phyloP scores from a whole-genome alignment of 192 early-diverging fungal genomes.

The Umbelopsis vinacea region DNA sequence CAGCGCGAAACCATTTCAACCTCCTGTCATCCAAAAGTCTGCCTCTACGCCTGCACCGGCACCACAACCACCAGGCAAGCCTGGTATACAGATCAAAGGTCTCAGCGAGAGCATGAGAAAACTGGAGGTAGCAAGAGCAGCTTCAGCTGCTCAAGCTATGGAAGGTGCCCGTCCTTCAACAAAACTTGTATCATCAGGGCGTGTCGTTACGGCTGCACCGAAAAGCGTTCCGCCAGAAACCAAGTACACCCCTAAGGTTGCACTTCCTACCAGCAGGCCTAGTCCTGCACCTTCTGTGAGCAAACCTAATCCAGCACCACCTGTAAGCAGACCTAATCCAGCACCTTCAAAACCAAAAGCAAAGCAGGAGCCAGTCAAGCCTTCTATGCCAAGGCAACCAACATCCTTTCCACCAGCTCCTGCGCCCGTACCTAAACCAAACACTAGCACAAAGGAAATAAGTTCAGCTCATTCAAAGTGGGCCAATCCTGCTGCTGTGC shows the following conservation, averaged over 20 bases:
- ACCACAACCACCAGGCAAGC: background rate
- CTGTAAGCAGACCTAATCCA: too few relatives aligned
- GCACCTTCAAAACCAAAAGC: background rate
- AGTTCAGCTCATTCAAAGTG: conserved; percentile 2
- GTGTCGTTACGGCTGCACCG: background rate
- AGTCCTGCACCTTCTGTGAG: too few relatives aligned
- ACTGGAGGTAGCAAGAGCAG: background rate
- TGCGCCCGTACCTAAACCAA: background rate
- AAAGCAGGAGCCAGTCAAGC: background rate
- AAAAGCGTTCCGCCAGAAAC: background rate
- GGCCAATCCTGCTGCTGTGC: background rate
- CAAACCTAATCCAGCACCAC: too few relatives aligned
- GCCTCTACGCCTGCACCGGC: background rate
- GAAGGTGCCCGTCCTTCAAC: background rate
- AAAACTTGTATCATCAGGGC: background rate
- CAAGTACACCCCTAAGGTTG: too few relatives aligned
- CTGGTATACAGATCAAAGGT: conserved; percentile 4
- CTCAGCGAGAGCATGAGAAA: background rate
- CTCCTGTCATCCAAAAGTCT: background rate
- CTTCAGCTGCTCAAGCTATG: background rate
- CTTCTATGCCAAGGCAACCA: background rate
- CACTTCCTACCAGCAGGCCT: too few relatives aligned
- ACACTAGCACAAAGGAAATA: background rate
- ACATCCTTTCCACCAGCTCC: background rate
- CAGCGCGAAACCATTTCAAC: background rate